Conservation (phyloP, 805 yeast species). For the Cyberlindnera maritima region DNA sequence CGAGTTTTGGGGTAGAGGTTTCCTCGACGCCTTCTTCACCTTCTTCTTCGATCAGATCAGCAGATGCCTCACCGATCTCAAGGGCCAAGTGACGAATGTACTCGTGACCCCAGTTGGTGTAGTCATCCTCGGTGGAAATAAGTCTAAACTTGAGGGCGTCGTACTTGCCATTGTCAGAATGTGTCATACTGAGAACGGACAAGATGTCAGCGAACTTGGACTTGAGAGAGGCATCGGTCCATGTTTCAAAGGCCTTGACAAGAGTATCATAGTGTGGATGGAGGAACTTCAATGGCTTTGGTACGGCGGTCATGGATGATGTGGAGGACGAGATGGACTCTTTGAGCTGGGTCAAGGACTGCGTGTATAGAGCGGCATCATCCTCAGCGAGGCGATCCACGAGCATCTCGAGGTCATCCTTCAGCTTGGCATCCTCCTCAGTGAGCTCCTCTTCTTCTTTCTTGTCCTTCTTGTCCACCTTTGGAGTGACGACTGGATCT, state of each 20-base stretch:
- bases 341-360: conserved; percentile 70
- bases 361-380: conserved; percentile 43
- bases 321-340: conserved; percentile 85
- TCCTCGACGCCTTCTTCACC: conserved; percentile 23
- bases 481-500: conserved; percentile 11
- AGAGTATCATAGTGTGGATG: conserved; percentile 82
- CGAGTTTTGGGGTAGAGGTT: conserved; percentile 20
- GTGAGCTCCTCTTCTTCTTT: conserved; percentile 75
- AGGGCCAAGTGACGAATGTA: conserved; percentile 93
- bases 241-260: conserved; percentile 59
- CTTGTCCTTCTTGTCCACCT: conserved; percentile 16
- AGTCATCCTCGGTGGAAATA: conserved; percentile 50
- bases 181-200: conserved; percentile 94
- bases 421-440: conserved; percentile 89
- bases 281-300: conserved; percentile 94
- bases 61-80: conserved; percentile 88
- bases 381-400: conserved; percentile 74
- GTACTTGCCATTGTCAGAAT: conserved; percentile 73
- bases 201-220: conserved; percentile 78
- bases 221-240: conserved; percentile 53
- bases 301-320: conserved; percentile 98
- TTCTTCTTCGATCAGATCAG: conserved; percentile 45
- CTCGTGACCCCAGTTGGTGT: conserved; percentile 96
- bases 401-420: conserved; percentile 79
- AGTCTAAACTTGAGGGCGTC: conserved; percentile 82